Percentiles rank a stretch among this genome's conserved stretches.
Conservation (phyloP, 148 eudicot genomes). For the Rhododendron mucronatum region DNA sequence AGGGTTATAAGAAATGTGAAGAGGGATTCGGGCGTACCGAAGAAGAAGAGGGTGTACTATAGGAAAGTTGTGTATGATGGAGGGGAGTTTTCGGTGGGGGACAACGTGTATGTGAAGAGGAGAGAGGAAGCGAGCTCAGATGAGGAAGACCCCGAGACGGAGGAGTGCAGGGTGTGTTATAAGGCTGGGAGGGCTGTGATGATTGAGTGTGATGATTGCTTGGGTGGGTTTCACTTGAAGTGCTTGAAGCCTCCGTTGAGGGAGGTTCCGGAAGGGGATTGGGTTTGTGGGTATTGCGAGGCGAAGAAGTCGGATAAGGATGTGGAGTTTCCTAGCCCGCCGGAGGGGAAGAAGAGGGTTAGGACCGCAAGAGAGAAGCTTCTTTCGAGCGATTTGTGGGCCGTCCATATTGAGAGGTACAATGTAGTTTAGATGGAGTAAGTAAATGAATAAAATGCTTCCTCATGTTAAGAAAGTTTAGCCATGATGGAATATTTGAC, state of each 20-base stretch:
- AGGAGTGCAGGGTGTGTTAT: slow-evolving; percentile 85
- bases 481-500: neutral
- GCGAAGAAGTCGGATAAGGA: slow-evolving; percentile 50
- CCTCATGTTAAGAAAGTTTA: neutral
- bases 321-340: slow-evolving; percentile 55
- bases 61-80: slow-evolving; percentile 77
- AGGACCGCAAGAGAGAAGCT: slow-evolving; percentile 86
- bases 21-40: slow-evolving; percentile 26
- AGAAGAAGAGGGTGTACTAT: slow-evolving; percentile 56
- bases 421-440: neutral
- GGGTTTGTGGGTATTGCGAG: slow-evolving; percentile 86
- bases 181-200: slow-evolving; percentile 52
- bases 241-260: slow-evolving; percentile 84
- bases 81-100: slow-evolving; percentile 65
- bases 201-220: slow-evolving; percentile 94
- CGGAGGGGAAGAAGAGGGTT: slow-evolving; percentile 66
- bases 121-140: slow-evolving; percentile 73
- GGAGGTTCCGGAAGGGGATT: slow-evolving; percentile 83
- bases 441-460: neutral
- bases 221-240: slow-evolving; percentile 90
- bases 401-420: slow-evolving; percentile 82
- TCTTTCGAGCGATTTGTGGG: slow-evolving; percentile 91
- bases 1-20: slow-evolving; percentile 10
- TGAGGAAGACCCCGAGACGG: slow-evolving; percentile 67
- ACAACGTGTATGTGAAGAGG: slow-evolving; percentile 84